phyloP scores from a whole-genome alignment of 192 early-diverging fungal species.

The Entomortierella chlamydospora region DNA sequence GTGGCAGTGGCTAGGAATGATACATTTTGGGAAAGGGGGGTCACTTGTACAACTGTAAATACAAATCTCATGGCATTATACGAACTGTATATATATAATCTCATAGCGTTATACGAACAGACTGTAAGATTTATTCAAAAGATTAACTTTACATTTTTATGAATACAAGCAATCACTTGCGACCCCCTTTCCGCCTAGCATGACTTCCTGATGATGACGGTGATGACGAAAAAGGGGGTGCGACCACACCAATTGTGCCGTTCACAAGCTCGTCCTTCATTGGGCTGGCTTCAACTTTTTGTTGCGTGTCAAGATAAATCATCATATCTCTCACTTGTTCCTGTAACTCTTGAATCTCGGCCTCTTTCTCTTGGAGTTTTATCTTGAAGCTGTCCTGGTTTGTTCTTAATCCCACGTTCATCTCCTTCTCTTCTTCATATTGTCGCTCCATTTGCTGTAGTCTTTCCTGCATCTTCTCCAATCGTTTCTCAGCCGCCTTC shows the following conservation, averaged over 20 bases:
- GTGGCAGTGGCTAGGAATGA: no score
- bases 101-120: no score
- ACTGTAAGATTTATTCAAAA: no score
- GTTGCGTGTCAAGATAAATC: conserved; percentile 85
- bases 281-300: conserved; percentile 66
- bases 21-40: no score
- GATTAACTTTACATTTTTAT: no score
- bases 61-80: no score
- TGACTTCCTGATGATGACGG: conserved; percentile 14
- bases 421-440: conserved; percentile 78
- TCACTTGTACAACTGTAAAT: no score
- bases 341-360: conserved; percentile 72
- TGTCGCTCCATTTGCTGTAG: conserved; percentile 65
- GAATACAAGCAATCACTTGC: no score
- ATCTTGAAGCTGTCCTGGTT: conserved; percentile 74
- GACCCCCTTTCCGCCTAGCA: conserved; percentile 43
- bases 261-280: conserved; percentile 54
- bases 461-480: conserved; percentile 69
- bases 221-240: conserved; percentile 4
- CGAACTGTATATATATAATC: no score
- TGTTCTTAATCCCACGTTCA: conserved; percentile 61
- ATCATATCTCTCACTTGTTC: conserved; percentile 94
- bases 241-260: conserved; percentile 35
- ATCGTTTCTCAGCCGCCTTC: conserved; percentile 64
- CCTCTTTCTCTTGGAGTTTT: conserved; percentile 67